phyloP scores from a whole-genome alignment of 805 yeast genomes.

The Cyberlindnera euphorbiae region DNA sequence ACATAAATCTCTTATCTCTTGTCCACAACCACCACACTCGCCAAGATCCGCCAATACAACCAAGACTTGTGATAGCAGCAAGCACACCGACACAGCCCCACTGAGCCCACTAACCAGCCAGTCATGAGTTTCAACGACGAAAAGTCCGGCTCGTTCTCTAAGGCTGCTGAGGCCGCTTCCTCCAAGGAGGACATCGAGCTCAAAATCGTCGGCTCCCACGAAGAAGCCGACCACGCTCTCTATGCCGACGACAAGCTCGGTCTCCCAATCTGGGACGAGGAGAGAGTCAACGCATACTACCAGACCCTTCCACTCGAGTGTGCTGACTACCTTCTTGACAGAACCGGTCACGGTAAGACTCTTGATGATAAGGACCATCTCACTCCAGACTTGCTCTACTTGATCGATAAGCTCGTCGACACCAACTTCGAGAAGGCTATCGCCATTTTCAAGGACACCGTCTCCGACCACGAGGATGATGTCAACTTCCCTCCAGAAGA shows the following conservation, averaged over 20 bases:
- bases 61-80: too few species aligned
- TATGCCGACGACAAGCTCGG: conserved; percentile 1
- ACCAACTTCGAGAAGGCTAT: conserved; percentile 26
- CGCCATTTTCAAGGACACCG: conserved; percentile 30
- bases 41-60: too few species aligned
- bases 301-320: conserved; percentile 4
- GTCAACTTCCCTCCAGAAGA: conserved; percentile 37
- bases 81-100: too few species aligned
- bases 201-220: conserved; percentile 4
- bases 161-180: background rate
- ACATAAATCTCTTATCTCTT: too few species aligned
- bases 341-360: conserved; percentile 15
- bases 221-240: conserved; percentile 1
- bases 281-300: conserved; percentile 8
- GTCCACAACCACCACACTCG: too few species aligned
- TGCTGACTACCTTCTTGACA: conserved; percentile 11
- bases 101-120: too few species aligned
- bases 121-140: too few species aligned
- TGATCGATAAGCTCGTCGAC: conserved; percentile 9
- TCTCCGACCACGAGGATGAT: conserved; percentile 41
- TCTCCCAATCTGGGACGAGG: conserved; percentile 11
- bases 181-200: conserved; percentile 1
- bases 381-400: conserved; percentile 14
- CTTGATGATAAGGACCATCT: conserved; percentile 11
- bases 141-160: background rate